These are phyloP conservation scores for Chytriomyces sp. DNA, from an alignment of 192 early-diverging fungal genomes.

Conservation along the genomic window DNA sequence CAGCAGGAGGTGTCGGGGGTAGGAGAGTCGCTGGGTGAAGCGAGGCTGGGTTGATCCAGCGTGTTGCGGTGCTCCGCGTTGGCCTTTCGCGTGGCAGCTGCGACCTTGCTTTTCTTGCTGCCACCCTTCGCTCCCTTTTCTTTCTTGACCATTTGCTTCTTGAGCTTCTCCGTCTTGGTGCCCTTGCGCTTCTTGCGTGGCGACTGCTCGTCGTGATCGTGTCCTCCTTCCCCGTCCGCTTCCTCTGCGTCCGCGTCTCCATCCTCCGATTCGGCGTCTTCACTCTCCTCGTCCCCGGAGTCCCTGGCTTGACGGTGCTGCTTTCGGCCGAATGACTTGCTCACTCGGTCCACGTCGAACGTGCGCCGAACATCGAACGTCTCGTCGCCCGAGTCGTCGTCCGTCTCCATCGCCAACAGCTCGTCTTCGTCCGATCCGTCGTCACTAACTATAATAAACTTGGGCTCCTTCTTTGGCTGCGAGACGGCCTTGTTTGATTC, in stretches of 20 bases:
- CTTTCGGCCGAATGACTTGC: neutral
- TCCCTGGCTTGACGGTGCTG: neutral
- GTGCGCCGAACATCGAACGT: neutral
- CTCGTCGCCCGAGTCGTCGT: conserved; percentile 8
- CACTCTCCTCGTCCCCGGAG: conserved; percentile 4
- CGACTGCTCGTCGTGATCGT: conserved; percentile 18
- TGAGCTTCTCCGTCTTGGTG: conserved; percentile 3
- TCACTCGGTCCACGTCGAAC: conserved; percentile 1
- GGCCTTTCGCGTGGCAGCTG: conserved; percentile 7
- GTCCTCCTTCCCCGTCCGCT: conserved; percentile 4
- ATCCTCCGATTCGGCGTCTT: conserved; percentile 12
- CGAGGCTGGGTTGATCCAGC: neutral
- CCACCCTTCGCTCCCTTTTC: neutral
- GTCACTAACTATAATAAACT: conserved; percentile 5
- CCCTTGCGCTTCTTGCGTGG: neutral
- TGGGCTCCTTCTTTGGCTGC: conserved; percentile 2
- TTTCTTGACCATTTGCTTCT: conserved; percentile 5
- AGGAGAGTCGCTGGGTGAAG: neutral
- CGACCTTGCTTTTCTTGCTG: conserved; percentile 4
- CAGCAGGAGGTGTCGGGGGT: conserved; percentile 47
- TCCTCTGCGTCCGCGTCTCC: neutral
- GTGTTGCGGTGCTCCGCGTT: conserved; percentile 12
- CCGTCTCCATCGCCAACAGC: conserved; percentile 9
- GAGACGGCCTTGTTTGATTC: no score
- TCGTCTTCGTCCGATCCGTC: conserved; percentile 22